Evolutionary conservation across 139 green algal species (phyloP), one percentile per base, ranked within the genome.

Genomic region (Micractinium sp.): DNA sequence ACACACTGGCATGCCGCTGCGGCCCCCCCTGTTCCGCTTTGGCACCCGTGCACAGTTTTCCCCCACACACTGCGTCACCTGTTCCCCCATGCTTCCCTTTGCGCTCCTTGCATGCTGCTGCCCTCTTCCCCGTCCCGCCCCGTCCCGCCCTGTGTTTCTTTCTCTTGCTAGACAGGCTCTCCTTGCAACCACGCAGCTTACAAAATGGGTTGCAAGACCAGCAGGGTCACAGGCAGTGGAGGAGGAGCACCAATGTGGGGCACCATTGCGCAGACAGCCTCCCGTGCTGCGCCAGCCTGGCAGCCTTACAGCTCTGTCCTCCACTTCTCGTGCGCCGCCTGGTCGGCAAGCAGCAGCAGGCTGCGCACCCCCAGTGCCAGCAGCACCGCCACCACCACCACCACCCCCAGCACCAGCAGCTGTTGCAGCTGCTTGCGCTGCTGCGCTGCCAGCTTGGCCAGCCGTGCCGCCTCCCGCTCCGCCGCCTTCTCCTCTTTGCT

Each of bases 401-500:
- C 79, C 33, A 66, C 22, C 20, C 7, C 83, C 61, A 92, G 63
- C 67, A 90, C 61, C 5, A 69, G 35, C 16, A 33, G 36, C 82
- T 67, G 74, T 79, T 39, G 14, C 25, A 79, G 66, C 90, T 79
- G 36, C 89, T 15, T 78, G 77, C 33, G 77, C 69, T 80, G 61
- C 84, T 84, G 31, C 61, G 22, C 60, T 39, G 71, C 76, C 75
- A 81, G 23, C 25, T 78, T 56, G 23, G 22, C 63, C 41, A 63
- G 76, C 61, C 38, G 69, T 63, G 39, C 41, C 38, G 67, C 63
- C 41, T 91, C 82, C 1, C 60, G 56, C 35, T 78, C 60, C 76
- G 73, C 85, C 84, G 53, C n/a, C 85, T 87, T 77, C 85, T 79
- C 73, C 86, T 77, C 83, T 80, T 77, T 86, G 82, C 61, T 79